Evolutionary conservation across 2,329 filamentous ascomycete species (phyloP), one percentile per base, ranked within the genome.

Genomic region (Knufia petricola): DNA sequence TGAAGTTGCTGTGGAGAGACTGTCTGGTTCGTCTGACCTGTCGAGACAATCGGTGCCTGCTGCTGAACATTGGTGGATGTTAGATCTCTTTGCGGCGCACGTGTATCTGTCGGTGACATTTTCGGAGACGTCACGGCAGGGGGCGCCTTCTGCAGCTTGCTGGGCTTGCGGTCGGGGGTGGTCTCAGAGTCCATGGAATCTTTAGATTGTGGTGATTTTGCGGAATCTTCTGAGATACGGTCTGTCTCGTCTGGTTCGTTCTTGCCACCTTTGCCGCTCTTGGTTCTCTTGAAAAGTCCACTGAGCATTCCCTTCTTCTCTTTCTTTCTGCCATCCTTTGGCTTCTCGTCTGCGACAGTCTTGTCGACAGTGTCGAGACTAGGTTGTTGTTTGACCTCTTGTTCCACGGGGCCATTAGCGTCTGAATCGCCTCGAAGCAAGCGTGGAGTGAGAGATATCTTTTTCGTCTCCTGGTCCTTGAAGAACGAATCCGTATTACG

Each of bases 401-500:
- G 58, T 95, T 92, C 39, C 87, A 81, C 40, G 95, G 72, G 49
- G 95, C 69, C 59, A 92, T 94, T 2, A 89, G 92, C 2, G 88
- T 98, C 57, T 9, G 71, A 70, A 55, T 95, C 89, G 57, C 96
- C 90, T 36, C 90, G 82, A 34, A 96, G 71, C 46, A 98, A 69
- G 58, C 94, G 94, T 1, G 92, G 92, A 2, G 92, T 98, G 38
- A 98, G 77, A 0, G 89, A 94, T 57, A 98, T 96, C 70, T 96
- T 96, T 66, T 94, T 88, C 2, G 92, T 95, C 66, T 96, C 92
- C 61, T 98, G 90, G 61, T 96, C 92, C 66, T 88, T 94, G 74
- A 95, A 95, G 73, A 96, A 95, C 1, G 90, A 95, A 66, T 96
- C 90, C 3, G 87, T 90, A 63, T 94, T 94, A 55, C 90, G 79